phyloP scores from a whole-genome alignment of 176 grass and related monocot genomes.

The Aegilops umbellulata region DNA sequence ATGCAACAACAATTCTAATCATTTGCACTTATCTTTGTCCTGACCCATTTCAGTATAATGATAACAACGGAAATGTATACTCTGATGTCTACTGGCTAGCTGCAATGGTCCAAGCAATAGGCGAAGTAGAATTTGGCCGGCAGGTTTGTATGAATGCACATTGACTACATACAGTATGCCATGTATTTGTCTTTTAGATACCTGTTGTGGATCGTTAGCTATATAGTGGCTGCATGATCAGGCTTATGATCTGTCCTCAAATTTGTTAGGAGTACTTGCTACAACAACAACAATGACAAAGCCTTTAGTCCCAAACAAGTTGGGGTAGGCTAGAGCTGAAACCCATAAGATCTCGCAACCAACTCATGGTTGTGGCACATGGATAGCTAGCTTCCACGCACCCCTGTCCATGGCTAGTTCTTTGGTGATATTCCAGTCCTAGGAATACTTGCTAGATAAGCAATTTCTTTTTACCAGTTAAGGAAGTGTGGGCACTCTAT shows the following conservation, averaged over 20 bases:
- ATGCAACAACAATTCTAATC: neutral
- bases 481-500: neutral
- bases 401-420: too few relatives aligned
- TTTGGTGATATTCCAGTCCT: too few relatives aligned
- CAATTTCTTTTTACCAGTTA: neutral
- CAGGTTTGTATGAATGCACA: constrained; percentile 62
- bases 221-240: neutral
- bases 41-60: constrained; percentile 80
- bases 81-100: constrained; percentile 93
- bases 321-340: too few relatives aligned
- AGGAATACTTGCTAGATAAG: neutral
- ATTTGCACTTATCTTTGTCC: constrained; percentile 17
- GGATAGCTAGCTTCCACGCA: too few relatives aligned
- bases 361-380: too few relatives aligned
- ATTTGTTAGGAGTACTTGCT: neutral
- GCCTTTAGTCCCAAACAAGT: too few relatives aligned
- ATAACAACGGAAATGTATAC: constrained; percentile 94
- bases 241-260: neutral
- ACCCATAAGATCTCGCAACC: too few relatives aligned
- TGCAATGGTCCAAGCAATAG: constrained; percentile 89
- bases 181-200: neutral
- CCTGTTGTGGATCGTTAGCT: neutral
- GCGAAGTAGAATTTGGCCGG: constrained; percentile 93
- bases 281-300: neutral
- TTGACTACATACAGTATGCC: constrained; percentile 9